A percentile compares a stretch with the other conserved stretches of the same genome.
These are phyloP conservation scores for Trametes pubescens DNA, from an alignment of 1,284 basidiomycete species.

Conservation along the genomic window DNA sequence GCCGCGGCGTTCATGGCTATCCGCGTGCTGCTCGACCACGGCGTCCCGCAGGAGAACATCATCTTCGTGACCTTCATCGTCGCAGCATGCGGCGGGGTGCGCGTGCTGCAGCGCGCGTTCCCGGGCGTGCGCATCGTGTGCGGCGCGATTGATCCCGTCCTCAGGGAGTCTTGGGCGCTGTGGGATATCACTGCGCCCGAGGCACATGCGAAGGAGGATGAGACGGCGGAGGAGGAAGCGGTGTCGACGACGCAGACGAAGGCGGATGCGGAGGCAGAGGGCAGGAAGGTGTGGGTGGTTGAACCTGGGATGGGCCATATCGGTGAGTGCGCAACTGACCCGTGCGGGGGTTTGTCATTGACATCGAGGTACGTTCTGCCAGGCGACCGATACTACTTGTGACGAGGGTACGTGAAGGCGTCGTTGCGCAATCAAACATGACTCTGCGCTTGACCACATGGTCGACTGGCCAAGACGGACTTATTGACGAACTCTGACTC, in stretches of 20 bases:
- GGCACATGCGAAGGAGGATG: conserved; percentile 44
- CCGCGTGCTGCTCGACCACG: conserved; percentile 94
- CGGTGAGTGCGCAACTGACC: conserved; percentile 52
- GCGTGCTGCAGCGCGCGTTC: conserved; percentile 83
- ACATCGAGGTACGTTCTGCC: conserved; percentile 40
- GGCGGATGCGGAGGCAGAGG: conserved; percentile 45
- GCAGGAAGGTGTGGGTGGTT: conserved; percentile 77
- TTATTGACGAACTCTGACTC: too few species aligned
- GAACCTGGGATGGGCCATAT: conserved; percentile 87
- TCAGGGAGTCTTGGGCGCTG: conserved; percentile 77
- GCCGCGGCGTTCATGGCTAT: conserved; percentile 97
- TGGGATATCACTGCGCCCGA: conserved; percentile 45
- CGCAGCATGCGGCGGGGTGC: conserved; percentile 80
- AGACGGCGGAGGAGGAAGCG: conserved; percentile 34
- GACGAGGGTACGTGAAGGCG: neutral
- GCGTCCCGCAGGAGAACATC: conserved; percentile 85
- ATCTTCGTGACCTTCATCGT: conserved; percentile 92
- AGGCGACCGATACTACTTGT: conserved; percentile 59
- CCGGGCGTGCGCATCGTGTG: conserved; percentile 85
- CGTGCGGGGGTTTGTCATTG: conserved; percentile 5
- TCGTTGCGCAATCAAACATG: neutral
- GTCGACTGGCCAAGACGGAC: neutral
- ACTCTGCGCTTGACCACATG: neutral
- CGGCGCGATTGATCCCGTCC: conserved; percentile 79
- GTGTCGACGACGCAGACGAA: conserved; percentile 32